Evolutionary conservation across 345 rosid genomes (phyloP), one percentile per base, ranked within the genome.

Genomic region (Eucalyptus tenuipes): DNA sequence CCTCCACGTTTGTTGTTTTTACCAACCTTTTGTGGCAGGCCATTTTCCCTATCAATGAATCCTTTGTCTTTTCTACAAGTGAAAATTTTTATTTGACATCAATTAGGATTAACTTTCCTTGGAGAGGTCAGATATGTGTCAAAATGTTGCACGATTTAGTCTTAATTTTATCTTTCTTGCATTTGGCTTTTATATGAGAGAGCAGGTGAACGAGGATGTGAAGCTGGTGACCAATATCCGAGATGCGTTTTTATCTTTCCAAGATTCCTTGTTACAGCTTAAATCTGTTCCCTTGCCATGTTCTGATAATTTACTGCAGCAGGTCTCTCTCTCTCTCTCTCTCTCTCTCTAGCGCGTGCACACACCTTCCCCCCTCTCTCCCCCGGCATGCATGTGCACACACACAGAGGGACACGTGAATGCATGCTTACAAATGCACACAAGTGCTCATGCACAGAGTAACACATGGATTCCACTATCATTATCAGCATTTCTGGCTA

Each of bases 161-260:
- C 82, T 40, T 75, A 29, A 75, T 75, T 45, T 80, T 29, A 80
- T 87, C 45, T 86, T 40, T 52, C 85, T 88, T 13, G 88, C 85
- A 87, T 66, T 86, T 85, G 10, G 47, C 47, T 88, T 47, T n/a
- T 87, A 89, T 92, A 91, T 71, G 86, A 92, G 91, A 61, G 93
- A 91, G 85, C 96, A 97, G 99, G 93, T 94, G 64, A 75, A 86
- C 44, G 99, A 93, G 96, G 95, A 96, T 93, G 86, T 90, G 93
- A 94, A 93, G 90, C 89, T 94, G 91, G 96, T 95, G 88, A 91
- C 91, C 71, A 93, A 91, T 92, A 93, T 97, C 87, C 94, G 92
- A 92, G 94, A 95, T 89, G 91, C 91, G 89, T 95, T 95, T 92
- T 94, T 88, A 18, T 86, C 95, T 52, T 93, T 94, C 88, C 94